Percentiles rank a stretch among this genome's conserved stretches.
Evolutionary conservation across 441 rosid genomes (phyloP).

Genomic region (Adansonia rubrostipa): DNA sequence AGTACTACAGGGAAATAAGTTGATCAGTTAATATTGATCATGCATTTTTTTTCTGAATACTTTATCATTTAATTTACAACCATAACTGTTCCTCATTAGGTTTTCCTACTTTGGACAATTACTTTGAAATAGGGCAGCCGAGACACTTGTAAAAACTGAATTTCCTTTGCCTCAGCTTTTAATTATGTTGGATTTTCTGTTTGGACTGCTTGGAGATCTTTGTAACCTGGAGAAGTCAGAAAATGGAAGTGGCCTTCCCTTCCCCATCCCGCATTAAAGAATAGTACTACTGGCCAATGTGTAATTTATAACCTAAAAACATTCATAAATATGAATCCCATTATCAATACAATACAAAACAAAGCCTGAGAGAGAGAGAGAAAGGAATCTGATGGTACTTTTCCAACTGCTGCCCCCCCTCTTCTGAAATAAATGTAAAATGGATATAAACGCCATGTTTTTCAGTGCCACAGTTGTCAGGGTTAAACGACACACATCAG

Average conservation of each 20-base stretch:
- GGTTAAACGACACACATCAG: conserved; percentile 36
- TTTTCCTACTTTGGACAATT: conserved; percentile 35
- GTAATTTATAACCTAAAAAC: conserved; percentile 30
- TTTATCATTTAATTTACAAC: not conserved
- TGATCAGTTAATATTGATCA: not conserved
- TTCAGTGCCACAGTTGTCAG: conserved; percentile 74
- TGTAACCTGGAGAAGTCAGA: conserved; percentile 34
- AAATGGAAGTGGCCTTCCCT: conserved; percentile 35
- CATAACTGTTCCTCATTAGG: conserved; percentile 23
- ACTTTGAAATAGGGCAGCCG: conserved; percentile 39
- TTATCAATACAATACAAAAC: not conserved
- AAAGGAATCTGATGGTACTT: conserved; percentile 23
- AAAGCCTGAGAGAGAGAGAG: conserved; percentile 17
- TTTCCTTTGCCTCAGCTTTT: conserved; percentile 30
- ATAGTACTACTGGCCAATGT: conserved; percentile 30
- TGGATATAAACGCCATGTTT: conserved; percentile 51
- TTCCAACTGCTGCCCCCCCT: not conserved
- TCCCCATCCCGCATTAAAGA: conserved; percentile 36
- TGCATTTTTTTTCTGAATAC: not conserved
- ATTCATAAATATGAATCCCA: not conserved
- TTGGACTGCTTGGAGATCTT: conserved; percentile 52
- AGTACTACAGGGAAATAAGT: not conserved
- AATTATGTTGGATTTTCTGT: conserved; percentile 47
- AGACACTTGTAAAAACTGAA: not conserved
- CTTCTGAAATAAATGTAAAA: conserved; percentile 22